Percentiles rank a stretch among this genome's conserved stretches.
Evolutionary conservation across 148 eudicot genomes (phyloP).

Genomic region (Silene latifolia): DNA sequence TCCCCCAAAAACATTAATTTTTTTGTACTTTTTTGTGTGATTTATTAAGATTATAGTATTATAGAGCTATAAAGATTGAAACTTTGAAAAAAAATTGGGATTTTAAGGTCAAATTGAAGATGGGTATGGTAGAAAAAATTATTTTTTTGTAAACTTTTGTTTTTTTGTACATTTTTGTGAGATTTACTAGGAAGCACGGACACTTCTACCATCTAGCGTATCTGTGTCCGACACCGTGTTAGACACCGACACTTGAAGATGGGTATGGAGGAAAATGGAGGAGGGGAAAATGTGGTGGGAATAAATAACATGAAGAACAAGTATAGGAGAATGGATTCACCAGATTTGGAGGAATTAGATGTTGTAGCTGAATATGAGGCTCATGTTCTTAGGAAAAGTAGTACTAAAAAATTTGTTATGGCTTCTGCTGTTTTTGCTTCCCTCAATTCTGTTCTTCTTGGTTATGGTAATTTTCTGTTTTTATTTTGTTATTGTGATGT

Average conservation of each 20-base stretch:
- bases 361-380: constrained; percentile 24
- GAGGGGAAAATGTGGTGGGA: constrained; percentile 16
- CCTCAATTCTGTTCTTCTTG: constrained; percentile 78
- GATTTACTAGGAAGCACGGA: too few relatives aligned
- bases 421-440: constrained; percentile 75
- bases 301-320: constrained; percentile 20
- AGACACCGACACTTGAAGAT: constrained; percentile 14
- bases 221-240: too few relatives aligned
- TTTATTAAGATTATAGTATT: background rate
- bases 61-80: background rate
- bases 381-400: constrained; percentile 24
- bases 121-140: constrained; percentile 50
- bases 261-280: constrained; percentile 56
- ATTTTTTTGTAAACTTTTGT: too few relatives aligned
- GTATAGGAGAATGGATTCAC: constrained; percentile 45
- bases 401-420: constrained; percentile 52
- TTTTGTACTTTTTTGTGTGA: background rate
- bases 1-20: constrained; percentile 3
- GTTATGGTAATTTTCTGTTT: constrained; percentile 49
- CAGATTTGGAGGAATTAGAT: constrained; percentile 23
- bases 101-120: constrained; percentile 20
- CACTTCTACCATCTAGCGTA: too few relatives aligned
- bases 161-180: too few relatives aligned
- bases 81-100: background rate
- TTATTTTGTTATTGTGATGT: background rate